Evolutionary conservation across 1,139 yeast genomes (phyloP), one percentile per base, ranked within the genome.

Genomic region (Geotrichum citri-aurantii): DNA sequence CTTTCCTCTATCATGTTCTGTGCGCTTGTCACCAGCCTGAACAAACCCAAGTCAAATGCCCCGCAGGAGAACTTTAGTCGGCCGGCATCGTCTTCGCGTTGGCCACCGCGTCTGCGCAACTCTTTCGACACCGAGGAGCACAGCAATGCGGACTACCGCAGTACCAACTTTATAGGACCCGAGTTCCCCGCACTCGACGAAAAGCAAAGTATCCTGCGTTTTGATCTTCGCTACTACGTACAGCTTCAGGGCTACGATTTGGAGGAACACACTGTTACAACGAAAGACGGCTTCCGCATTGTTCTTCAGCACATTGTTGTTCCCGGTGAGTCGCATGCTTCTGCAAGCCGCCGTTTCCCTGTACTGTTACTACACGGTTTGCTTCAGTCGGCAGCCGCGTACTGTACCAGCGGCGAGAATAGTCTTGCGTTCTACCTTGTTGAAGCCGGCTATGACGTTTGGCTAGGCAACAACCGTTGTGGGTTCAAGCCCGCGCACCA

Each of bases 381-480:
- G 21, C 75, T 93, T 64, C 95, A 91, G 66, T 86, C 95, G 31
- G 84, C 95, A 0, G 97, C 93, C 0, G 87, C 96, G 0, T 93
- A 79, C 70, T 79, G 93, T 40, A 85, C 95, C 0, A 77, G 88
- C 21, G 98, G 97, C 0, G 76, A 77, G 58, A 82, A 88, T 17
- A 87, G 95, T 6, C 69, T 93, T 56, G 95, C 95, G 0, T 84
- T 83, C 64, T 80, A 77, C 65, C 75, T 92, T 31, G 72, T 78
- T 49, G 75, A 79, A 26, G 71, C 75, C 37, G 96, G 96, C 0
- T 90, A 79, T 69, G 98, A 93, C 66, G 93, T 93, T 1, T 93
- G 98, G 97, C 72, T 93, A 58, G 98, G 97, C 0, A 91, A 92
- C 69, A 92, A 92, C 69, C 75, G 99, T 61, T 84, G 96, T 62